These are phyloP conservation scores for Chenopodium berlandieri DNA, from an alignment of 148 eudicot genomes.

Conservation along the genomic window DNA sequence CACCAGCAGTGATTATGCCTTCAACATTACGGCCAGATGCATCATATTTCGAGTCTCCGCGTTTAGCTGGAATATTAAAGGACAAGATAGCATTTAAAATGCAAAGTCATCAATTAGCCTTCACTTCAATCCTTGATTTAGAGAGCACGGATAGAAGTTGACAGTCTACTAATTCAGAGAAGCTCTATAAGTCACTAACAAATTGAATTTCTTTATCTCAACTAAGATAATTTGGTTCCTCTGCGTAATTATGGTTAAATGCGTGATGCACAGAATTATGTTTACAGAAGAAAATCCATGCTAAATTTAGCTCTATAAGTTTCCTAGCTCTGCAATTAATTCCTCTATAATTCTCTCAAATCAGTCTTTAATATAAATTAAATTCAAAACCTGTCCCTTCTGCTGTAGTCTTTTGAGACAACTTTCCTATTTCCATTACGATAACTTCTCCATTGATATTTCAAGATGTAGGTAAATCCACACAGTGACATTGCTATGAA, in stretches of 20 bases:
- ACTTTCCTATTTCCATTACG: background rate
- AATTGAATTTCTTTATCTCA: background rate
- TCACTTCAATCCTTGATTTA: background rate
- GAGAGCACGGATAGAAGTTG: background rate
- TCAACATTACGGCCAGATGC: constrained; percentile 38
- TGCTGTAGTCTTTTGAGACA: background rate
- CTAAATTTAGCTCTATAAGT: background rate
- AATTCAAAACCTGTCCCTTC: background rate
- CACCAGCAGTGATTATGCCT: constrained; percentile 35
- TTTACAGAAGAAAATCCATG: background rate
- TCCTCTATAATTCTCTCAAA: background rate
- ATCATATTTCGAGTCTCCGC: constrained; percentile 50
- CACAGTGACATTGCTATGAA: too few species aligned
- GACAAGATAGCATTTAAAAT: background rate
- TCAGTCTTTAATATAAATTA: background rate
- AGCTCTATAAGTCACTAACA: background rate
- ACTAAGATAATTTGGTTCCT: background rate
- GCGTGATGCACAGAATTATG: background rate
- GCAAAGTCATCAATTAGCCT: background rate
- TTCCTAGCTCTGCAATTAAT: background rate
- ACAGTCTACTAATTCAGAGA: background rate
- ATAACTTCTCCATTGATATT: too few species aligned
- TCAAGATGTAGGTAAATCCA: too few species aligned
- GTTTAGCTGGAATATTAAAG: constrained; percentile 37
- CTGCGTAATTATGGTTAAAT: background rate